Conservation (phyloP, 495 filamentous ascomycete genomes). For the Hypoxylon fuscum region DNA sequence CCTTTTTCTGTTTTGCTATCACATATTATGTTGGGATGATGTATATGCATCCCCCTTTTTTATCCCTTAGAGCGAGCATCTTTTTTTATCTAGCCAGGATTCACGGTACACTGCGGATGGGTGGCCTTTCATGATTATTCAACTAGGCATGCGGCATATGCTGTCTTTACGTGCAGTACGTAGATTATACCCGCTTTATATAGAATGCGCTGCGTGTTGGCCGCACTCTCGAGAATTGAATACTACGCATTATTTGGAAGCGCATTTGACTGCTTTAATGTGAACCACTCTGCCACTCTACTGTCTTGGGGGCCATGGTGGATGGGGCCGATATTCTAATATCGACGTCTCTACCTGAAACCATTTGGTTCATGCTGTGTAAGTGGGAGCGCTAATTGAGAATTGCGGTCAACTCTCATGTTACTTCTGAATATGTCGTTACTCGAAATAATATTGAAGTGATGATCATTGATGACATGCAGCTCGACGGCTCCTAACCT, state of each 20-base stretch:
- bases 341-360: too few species aligned
- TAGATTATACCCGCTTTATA: slow-evolving; percentile 39
- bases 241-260: slow-evolving; percentile 1
- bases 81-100: slow-evolving; percentile 18
- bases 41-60: neutral
- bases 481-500: neutral
- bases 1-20: slow-evolving; percentile 6
- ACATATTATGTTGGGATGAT: neutral
- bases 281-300: too few species aligned
- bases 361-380: too few species aligned
- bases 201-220: slow-evolving; percentile 23
- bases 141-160: slow-evolving; percentile 17
- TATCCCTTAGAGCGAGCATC: neutral
- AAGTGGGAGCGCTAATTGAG: neutral
- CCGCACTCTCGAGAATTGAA: slow-evolving; percentile 16
- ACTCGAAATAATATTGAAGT: neutral
- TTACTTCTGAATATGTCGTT: neutral
- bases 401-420: neutral
- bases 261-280: too few species aligned
- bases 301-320: neutral
- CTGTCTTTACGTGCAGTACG: slow-evolving; percentile 25
- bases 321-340: too few species aligned
- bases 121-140: slow-evolving; percentile 18
- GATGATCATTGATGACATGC: neutral
- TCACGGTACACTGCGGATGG: slow-evolving; percentile 8